Conservation (phyloP, 768 basidiomycete genomes). For the Chalciporus sphaerocephalus region DNA sequence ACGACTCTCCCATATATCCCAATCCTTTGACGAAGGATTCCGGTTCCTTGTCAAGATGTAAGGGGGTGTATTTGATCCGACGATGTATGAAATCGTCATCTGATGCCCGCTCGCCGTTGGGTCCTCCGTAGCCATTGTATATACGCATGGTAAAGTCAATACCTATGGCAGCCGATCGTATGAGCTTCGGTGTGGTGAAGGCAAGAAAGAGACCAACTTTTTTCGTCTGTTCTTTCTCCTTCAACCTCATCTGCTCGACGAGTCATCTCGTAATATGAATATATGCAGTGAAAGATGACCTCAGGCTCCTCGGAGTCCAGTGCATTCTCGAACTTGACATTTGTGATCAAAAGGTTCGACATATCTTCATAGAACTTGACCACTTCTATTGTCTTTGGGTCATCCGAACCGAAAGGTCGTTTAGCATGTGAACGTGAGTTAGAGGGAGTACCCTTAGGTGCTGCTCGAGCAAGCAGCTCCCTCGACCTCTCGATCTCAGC, state of each 20-base stretch:
- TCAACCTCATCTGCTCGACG: conserved; percentile 28
- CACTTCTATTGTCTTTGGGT: conserved; percentile 56
- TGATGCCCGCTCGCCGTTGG: conserved; percentile 30
- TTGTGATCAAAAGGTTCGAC: conserved; percentile 71
- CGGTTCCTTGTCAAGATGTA: conserved; percentile 59
- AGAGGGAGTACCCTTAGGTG: conserved; percentile 39
- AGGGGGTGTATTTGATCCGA: conserved; percentile 53
- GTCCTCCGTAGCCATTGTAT: conserved; percentile 36
- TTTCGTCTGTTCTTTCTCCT: conserved; percentile 35
- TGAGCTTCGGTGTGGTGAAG: conserved; percentile 1
- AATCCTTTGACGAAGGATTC: conserved; percentile 53
- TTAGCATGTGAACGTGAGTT: conserved; percentile 33
- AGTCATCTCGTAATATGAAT: conserved; percentile 43
- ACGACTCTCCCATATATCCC: conserved; percentile 56
- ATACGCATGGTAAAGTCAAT: conserved; percentile 57
- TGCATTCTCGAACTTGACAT: conserved; percentile 45
- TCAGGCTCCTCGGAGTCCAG: conserved; percentile 35
- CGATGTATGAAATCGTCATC: conserved; percentile 32
- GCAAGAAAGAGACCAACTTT: conserved; percentile 18
- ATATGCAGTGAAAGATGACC: conserved; percentile 66
- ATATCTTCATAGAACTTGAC: conserved; percentile 82
- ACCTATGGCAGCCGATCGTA: conserved; percentile 35
- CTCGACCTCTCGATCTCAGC: conserved; percentile 58
- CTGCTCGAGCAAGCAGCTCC: conserved; percentile 38
- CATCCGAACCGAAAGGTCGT: conserved; percentile 39